Evolutionary conservation across 108 stramenopile species (phyloP).

Genomic region (Skeletonema tropicum): DNA sequence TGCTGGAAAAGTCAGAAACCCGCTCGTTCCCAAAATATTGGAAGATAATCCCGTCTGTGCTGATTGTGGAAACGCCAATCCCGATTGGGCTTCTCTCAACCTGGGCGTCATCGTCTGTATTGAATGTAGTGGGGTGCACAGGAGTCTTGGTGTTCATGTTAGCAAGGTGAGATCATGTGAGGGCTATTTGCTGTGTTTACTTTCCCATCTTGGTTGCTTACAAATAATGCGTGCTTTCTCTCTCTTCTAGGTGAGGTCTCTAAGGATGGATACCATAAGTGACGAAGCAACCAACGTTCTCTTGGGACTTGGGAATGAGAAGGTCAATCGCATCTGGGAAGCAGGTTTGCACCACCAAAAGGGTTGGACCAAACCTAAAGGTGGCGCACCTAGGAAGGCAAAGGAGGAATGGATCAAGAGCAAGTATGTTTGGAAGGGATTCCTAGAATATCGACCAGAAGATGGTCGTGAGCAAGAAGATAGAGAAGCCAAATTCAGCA

Average conservation of each 20-base stretch:
- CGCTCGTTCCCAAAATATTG: conserved; percentile 63
- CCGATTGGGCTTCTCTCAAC: conserved; percentile 89
- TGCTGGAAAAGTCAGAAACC: conserved; percentile 36
- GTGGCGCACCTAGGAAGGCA: conserved; percentile 55
- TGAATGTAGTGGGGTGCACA: conserved; percentile 97
- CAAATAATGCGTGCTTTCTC: not conserved
- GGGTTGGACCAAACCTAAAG: conserved; percentile 81
- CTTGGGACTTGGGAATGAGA: conserved; percentile 72
- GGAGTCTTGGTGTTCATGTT: conserved; percentile 96
- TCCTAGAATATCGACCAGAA: conserved; percentile 58
- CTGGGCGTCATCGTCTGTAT: conserved; percentile 93
- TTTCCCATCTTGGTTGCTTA: not conserved
- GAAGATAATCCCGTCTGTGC: conserved; percentile 74
- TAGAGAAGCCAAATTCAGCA: conserved; percentile 62
- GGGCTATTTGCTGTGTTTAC: not conserved
- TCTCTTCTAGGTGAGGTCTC: conserved; percentile 62
- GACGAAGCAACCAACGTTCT: conserved; percentile 66
- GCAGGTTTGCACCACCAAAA: conserved; percentile 75
- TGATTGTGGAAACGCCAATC: conserved; percentile 79
- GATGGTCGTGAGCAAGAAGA: conserved; percentile 64
- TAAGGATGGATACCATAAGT: conserved; percentile 73
- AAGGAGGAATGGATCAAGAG: conserved; percentile 90
- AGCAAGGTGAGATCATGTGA: conserved; percentile 85
- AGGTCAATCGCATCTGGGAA: conserved; percentile 83
- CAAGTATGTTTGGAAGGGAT: conserved; percentile 90